phyloP scores from a whole-genome alignment of 1,284 basidiomycete genomes.

The Trichosporon sp. region DNA sequence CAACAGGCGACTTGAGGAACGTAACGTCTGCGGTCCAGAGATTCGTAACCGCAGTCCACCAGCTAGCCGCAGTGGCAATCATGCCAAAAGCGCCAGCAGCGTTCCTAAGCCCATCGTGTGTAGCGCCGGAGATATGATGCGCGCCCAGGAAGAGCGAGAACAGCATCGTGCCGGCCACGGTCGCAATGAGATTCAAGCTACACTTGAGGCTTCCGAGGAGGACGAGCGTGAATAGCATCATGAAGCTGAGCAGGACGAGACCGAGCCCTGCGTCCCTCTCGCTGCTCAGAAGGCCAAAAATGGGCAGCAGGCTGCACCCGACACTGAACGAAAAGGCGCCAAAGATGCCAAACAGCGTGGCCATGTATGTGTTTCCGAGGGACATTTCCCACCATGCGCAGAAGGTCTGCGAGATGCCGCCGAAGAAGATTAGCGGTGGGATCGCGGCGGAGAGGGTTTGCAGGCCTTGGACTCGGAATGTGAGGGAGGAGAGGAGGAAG shows the following conservation, averaged over 20 bases:
- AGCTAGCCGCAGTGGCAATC: neutral
- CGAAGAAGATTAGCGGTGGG: neutral
- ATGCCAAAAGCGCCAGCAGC: neutral
- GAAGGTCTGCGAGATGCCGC: slow-evolving; percentile 4
- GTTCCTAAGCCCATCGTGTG: neutral
- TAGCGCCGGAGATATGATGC: neutral
- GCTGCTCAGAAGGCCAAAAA: neutral
- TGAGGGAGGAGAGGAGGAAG: neutral
- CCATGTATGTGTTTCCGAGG: slow-evolving; percentile 7
- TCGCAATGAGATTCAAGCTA: neutral
- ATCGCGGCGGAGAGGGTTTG: neutral
- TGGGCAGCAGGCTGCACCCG: neutral
- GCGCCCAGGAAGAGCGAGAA: neutral
- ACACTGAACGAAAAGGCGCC: neutral
- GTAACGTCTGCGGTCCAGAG: neutral
- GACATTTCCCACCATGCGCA: slow-evolving; percentile 9
- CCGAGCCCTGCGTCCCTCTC: neutral
- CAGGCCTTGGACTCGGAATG: neutral
- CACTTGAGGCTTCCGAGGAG: neutral
- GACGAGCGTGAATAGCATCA: neutral
- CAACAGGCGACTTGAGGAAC: neutral
- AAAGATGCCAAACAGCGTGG: neutral
- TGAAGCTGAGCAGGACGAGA: neutral
- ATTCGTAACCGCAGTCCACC: slow-evolving; percentile 1
- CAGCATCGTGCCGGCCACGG: neutral